phyloP scores from a whole-genome alignment of 2,329 filamentous ascomycete genomes.

The Chaetothyriales sp. region DNA sequence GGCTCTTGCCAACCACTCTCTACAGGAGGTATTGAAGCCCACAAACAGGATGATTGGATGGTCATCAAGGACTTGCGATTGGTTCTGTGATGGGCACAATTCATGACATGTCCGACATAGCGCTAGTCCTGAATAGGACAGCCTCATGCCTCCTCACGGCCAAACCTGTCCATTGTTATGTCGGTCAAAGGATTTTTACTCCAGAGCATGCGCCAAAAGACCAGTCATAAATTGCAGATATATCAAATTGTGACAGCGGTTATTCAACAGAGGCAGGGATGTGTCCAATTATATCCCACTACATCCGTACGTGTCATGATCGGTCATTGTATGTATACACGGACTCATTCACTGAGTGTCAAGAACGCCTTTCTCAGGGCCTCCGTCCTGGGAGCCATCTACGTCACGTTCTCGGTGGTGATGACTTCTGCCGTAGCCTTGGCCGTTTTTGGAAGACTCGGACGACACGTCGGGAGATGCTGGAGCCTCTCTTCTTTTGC shows the following conservation, averaged over 20 bases:
- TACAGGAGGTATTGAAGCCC: background rate
- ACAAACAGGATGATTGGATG: background rate
- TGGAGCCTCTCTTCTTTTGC: background rate
- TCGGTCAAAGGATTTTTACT: background rate
- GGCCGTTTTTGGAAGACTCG: background rate
- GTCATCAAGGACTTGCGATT: background rate
- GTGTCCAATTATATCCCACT: background rate
- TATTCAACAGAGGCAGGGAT: background rate
- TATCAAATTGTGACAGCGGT: background rate
- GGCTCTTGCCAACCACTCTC: background rate
- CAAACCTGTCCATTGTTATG: background rate
- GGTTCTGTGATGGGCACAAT: no score
- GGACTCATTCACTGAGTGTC: background rate
- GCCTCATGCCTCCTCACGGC: background rate
- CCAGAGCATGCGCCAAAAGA: background rate
- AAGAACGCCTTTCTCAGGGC: no score
- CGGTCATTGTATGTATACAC: background rate
- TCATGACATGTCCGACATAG: background rate
- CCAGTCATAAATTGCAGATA: background rate
- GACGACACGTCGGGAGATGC: background rate
- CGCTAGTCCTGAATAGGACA: background rate
- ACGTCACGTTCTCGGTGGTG: no score
- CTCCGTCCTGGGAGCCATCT: no score
- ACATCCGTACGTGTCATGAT: background rate
- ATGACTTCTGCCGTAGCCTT: background rate